phyloP scores from a whole-genome alignment of 108 stramenopile species.

The Cyclotella kingstonii region DNA sequence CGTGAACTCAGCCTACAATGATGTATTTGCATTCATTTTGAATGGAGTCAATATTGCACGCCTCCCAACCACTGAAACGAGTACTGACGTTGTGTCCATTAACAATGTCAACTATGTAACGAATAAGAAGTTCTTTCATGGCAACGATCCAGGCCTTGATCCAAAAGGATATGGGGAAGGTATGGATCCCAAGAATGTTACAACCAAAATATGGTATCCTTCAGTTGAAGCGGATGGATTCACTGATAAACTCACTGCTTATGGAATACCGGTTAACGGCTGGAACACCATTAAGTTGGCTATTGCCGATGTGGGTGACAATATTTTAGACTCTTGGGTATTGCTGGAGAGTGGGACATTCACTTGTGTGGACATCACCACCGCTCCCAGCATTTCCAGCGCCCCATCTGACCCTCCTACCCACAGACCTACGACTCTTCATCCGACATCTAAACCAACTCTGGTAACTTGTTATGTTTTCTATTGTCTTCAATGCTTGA shows the following conservation, averaged over 20 bases:
- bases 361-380: constrained; percentile 32
- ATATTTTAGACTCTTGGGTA: constrained; percentile 37
- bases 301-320: constrained; percentile 35
- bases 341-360: constrained; percentile 27
- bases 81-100: constrained; percentile 15
- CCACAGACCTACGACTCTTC: not conserved
- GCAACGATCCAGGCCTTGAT: constrained; percentile 38
- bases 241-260: constrained; percentile 32
- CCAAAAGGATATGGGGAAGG: constrained; percentile 3
- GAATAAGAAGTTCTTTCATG: constrained; percentile 32
- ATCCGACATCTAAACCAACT: not conserved
- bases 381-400: constrained; percentile 8
- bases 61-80: constrained; percentile 7
- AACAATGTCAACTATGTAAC: constrained; percentile 42
- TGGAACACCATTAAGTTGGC: constrained; percentile 38
- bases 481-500: too few relatives aligned
- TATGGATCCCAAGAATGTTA: constrained; percentile 4
- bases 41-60: constrained; percentile 32
- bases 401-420: constrained; percentile 6
- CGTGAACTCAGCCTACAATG: constrained; percentile 34
- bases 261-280: constrained; percentile 4
- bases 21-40: constrained; percentile 39
- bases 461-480: too few relatives aligned
- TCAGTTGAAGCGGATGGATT: constrained; percentile 40
- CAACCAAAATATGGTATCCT: constrained; percentile 8